Evolutionary conservation across 805 yeast species (phyloP).

Genomic region (Candida easanensis): DNA sequence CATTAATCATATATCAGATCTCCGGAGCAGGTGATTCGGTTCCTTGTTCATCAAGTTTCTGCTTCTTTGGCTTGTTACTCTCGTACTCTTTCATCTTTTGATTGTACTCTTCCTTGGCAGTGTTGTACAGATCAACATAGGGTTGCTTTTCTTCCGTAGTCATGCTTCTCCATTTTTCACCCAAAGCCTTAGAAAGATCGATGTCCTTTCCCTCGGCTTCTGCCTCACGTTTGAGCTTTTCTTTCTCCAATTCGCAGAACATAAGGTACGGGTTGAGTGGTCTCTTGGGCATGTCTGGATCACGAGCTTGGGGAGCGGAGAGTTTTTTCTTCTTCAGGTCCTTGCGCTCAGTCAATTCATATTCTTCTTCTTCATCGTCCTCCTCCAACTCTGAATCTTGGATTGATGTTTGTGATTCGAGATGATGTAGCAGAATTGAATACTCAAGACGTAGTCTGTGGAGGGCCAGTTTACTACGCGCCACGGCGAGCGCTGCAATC

Average conservation of each 20-base stretch:
- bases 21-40: constrained; percentile 13
- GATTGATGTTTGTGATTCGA: constrained; percentile 53
- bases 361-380: constrained; percentile 17
- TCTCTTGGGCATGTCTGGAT: constrained; percentile 83
- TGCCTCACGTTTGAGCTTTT: constrained; percentile 56
- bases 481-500: constrained; percentile 67
- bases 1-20: neutral
- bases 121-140: constrained; percentile 70
- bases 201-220: constrained; percentile 51
- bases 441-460: constrained; percentile 82
- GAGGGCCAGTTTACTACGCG: constrained; percentile 72
- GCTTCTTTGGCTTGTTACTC: constrained; percentile 17
- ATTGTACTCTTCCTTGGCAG: constrained; percentile 73
- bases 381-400: constrained; percentile 18
- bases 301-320: constrained; percentile 43
- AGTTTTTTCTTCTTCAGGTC: constrained; percentile 18
- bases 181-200: constrained; percentile 74
- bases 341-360: constrained; percentile 24
- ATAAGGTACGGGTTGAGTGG: constrained; percentile 88
- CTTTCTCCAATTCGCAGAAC: constrained; percentile 82
- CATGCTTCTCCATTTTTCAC: constrained; percentile 83
- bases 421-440: constrained; percentile 70
- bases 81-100: constrained; percentile 63
- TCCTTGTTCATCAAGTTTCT: constrained; percentile 6
- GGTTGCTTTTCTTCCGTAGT: constrained; percentile 68